Evolutionary conservation across 768 basidiomycete species (phyloP), one percentile per base, ranked within the genome.

Genomic region (Termitomyces heimii): DNA sequence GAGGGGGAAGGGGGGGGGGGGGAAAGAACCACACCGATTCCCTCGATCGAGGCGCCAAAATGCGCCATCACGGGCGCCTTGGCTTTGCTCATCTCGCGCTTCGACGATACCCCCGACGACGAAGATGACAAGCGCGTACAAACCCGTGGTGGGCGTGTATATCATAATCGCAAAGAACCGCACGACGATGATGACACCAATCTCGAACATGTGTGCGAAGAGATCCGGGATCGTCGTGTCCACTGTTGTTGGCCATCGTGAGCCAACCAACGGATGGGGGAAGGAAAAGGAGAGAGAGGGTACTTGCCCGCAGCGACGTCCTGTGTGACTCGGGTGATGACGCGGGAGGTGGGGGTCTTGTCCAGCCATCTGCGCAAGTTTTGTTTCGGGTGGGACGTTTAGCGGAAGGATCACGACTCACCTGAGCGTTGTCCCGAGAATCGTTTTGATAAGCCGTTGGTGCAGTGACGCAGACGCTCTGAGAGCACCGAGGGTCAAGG

Each of bases 261-360:
- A 47, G 43, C 16, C 8, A 14, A 14, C 6, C 20, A 1, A 45
- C 4, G 28, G 22, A 45, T 2, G 29, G 22, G 44, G 43, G 28
- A 39, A 22, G 24, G 46, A 12, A 37, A 39, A 7, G 13, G 6
- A 12, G 39, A 28, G 22, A 14, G 31, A 8, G 34, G 61, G 32
- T 6, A 57, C 64, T 29, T 61, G 68, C 66, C 68, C 43, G 69
- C 63, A 24, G 79, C 71, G n/a, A 87, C 83, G 64, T 88, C 86
- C 56, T 84, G 80, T 0, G 86, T 88, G 65, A 81, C 82, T 31
- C 86, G 76, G 20, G 83, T 73, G 37, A 87, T 81, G 53, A 89
- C 78, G 2, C 86, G 79, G 14, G 75, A 71, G 1, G 70, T 66
- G 8, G 77, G 76, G 0, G 77, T 79, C 37, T 72, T 70, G 56